Evolutionary conservation across 495 filamentous ascomycete genomes (phyloP), one percentile per base, ranked within the genome.

Genomic region (Chaetomium cochliodes): DNA sequence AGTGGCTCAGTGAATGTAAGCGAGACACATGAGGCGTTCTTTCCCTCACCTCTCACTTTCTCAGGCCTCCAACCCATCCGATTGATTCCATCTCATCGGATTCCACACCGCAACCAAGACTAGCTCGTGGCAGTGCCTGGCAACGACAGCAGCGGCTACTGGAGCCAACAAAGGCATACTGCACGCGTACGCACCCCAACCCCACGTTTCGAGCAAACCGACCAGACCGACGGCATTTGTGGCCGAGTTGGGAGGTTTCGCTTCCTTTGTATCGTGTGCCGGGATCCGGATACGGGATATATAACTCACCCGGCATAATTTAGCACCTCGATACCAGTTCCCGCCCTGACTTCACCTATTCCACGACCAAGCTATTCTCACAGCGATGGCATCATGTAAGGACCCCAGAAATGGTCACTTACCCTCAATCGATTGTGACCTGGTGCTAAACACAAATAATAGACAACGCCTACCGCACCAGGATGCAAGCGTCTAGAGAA

Each of bases 401-500:
- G 3, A 41, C 30, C 11, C 54, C 25, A 25, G 18, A 15, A 25
- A 5, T 13, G 26, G 2, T n/a, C 47, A 4, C 8, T 20, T 5
- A 11, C 20, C 46, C 46, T 20, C 8, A 1, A 23, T 20, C 6
- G 0, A 23, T 23, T 11, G 7, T 8, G n/a, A 12, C 18, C 46
- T 20, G 44, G 46, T 23, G 20, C 46, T 50, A 26, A 22, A 22
- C 30, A 41, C 33, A 37, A 37, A 37, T 37, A 37, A 46, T 46
- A 66, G 59, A 62, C 37, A 62, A 66, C 37, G 23, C 52, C 20
- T 62, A 57, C 58, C 39, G 44, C n/a, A 66, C 22, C 28, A 57
- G 49, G 51, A 47, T 47, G 44, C 58, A 25, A 33, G 64, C 64
- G 4, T 26, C 16, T 44, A 62, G 51, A 20, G 64, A 37, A 23